Evolutionary conservation across 441 rosid species (phyloP).

Genomic region (Aquilaria agallochum): DNA sequence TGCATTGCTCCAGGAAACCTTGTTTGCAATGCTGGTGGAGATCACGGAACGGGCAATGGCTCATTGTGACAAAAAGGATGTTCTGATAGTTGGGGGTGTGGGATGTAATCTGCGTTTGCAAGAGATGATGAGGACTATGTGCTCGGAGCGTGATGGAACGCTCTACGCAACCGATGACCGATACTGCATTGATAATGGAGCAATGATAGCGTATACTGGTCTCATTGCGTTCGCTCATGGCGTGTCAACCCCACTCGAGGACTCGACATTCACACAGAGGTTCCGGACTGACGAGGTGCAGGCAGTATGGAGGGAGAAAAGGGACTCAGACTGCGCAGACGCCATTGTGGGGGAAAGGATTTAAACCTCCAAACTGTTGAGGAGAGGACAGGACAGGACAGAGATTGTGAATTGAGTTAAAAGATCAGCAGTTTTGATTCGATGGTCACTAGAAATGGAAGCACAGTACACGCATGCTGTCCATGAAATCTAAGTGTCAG

Average conservation of each 20-base stretch:
- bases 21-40: slow-evolving; percentile 96
- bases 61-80: slow-evolving; percentile 84
- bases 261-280: slow-evolving; percentile 86
- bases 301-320: slow-evolving; percentile 82
- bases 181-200: slow-evolving; percentile 92
- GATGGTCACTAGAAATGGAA: too few relatives aligned
- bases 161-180: slow-evolving; percentile 88
- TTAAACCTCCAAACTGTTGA: slow-evolving; percentile 1
- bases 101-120: slow-evolving; percentile 96
- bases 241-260: slow-evolving; percentile 65
- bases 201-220: slow-evolving; percentile 96
- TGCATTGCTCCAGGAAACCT: slow-evolving; percentile 52
- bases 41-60: slow-evolving; percentile 97
- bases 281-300: slow-evolving; percentile 92
- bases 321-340: slow-evolving; percentile 16
- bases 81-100: slow-evolving; percentile 89
- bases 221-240: slow-evolving; percentile 78
- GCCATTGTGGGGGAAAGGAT: slow-evolving; percentile 3
- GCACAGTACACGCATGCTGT: too few relatives aligned
- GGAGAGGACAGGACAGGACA: not conserved
- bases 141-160: slow-evolving; percentile 73
- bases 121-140: slow-evolving; percentile 96
- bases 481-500: too few relatives aligned
- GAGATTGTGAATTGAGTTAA: too few relatives aligned
- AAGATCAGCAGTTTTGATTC: too few relatives aligned